Base-by-base conservation (phyloP, 2,329 filamentous ascomycete species). In the Aspergillus melleus region DNA sequence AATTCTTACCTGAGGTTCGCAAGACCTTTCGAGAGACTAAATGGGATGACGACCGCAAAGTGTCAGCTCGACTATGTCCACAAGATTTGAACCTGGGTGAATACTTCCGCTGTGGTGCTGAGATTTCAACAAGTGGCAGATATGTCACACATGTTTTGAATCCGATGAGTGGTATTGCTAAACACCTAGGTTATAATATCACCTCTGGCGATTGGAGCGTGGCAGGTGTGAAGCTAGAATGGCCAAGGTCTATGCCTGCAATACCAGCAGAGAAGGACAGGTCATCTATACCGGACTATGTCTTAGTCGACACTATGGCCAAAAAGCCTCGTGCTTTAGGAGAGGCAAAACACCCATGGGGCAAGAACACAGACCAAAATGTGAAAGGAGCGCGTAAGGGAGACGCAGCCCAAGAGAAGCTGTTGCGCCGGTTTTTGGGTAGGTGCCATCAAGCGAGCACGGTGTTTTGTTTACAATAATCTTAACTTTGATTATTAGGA, bases 261-360 rank as follows among this genome's bases (percentile, higher is more conserved):
- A n/a, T n/a, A n/a, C n/a, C n/a, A n/a, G n/a, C n/a, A n/a, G n/a
- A n/a, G n/a, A n/a, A n/a, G n/a, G 30, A 32, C 30, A 32, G 10
- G 30, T 32, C 30, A 32, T 55, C 39, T 29, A 55, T 55, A 22
- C 52, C 52, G 3, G 52, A 55, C 42, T 55, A 55, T 20, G 52
- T 30, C 11, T 16, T 55, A 12, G 14, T 55, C 6, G 36, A 46
- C 10, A 8, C 10, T 32, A 4, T 1, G 10, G 12, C n/a, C 16
- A 16, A 26, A 20, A 47, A 32, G n/a, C 22, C 39, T 3, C 42
- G 52, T 10, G 52, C 52, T 16, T 6, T 55, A 4, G 52, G 52
- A 19, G 52, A 55, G 12, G 52, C 52, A 3, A 55, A 55, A n/a
- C 52, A 55, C 19, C 52, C 52, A 29, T 55, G 52, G 52, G 42